These are phyloP conservation scores for Hymenoscyphus linearis DNA, from an alignment of 2,329 filamentous ascomycete species.

Conservation along the genomic window DNA sequence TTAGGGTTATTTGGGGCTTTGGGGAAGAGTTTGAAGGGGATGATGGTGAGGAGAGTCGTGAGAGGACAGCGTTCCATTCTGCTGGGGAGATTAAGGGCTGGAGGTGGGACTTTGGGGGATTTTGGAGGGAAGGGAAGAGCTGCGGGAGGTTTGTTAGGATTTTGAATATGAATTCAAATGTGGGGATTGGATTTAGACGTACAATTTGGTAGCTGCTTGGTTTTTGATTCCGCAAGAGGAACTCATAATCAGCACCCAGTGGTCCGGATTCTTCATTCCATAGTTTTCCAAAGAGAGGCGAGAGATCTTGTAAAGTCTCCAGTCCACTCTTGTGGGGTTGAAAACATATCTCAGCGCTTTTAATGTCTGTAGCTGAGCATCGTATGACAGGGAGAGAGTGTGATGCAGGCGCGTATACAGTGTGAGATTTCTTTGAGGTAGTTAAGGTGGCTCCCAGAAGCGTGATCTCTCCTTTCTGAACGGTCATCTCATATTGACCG, in stretches of 20 bases:
- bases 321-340: slow-evolving; percentile 46
- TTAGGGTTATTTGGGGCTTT: slow-evolving; percentile 43
- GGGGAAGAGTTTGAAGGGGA: slow-evolving; percentile 34
- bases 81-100: slow-evolving; percentile 52
- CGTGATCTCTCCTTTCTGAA: slow-evolving; percentile 57
- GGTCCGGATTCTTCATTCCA: slow-evolving; percentile 49
- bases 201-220: slow-evolving; percentile 47
- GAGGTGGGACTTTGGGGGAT: slow-evolving; percentile 43
- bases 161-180: not conserved
- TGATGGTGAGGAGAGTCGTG: slow-evolving; percentile 27
- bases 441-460: slow-evolving; percentile 60
- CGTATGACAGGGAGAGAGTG: slow-evolving; percentile 65
- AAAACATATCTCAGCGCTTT: slow-evolving; percentile 50
- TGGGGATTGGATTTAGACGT: slow-evolving; percentile 3
- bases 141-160: slow-evolving; percentile 31
- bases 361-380: slow-evolving; percentile 40
- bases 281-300: slow-evolving; percentile 60
- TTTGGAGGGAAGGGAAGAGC: slow-evolving; percentile 50
- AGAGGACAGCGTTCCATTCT: slow-evolving; percentile 49
- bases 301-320: slow-evolving; percentile 51
- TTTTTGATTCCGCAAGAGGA: slow-evolving; percentile 19
- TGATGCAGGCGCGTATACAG: slow-evolving; percentile 62
- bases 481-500: slow-evolving; percentile 62
- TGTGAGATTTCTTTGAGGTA: slow-evolving; percentile 42
- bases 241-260: slow-evolving; percentile 15